Conservation (phyloP, 2,329 filamentous ascomycete species). For the Stenocarpella maydis region DNA sequence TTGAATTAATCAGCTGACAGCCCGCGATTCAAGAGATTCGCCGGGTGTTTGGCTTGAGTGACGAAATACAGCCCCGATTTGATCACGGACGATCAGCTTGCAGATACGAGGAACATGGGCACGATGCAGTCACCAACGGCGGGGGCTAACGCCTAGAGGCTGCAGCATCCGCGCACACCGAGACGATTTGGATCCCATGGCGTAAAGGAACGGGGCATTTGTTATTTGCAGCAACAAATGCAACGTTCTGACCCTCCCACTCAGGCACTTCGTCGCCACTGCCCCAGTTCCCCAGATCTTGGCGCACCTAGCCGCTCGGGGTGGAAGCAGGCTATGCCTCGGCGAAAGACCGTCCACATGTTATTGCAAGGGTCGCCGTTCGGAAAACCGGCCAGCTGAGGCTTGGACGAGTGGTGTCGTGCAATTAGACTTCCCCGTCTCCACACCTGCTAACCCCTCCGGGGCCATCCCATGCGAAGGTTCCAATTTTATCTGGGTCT, state of each 20-base stretch:
- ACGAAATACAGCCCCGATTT: constrained; percentile 3
- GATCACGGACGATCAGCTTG: not conserved
- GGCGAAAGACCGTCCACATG: constrained; percentile 21
- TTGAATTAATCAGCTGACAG: not conserved
- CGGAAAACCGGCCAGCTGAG: constrained; percentile 22
- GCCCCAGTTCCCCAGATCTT: constrained; percentile 26
- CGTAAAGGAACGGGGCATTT: constrained; percentile 4
- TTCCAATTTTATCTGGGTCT: constrained; percentile 22
- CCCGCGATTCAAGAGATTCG: not conserved
- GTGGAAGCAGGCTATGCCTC: constrained; percentile 23
- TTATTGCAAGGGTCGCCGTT: constrained; percentile 4
- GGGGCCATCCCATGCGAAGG: constrained; percentile 17
- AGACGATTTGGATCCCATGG: constrained; percentile 21
- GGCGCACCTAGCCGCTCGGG: constrained; percentile 7
- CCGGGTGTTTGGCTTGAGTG: constrained; percentile 6
- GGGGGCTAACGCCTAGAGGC: constrained; percentile 14
- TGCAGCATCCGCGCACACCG: constrained; percentile 6
- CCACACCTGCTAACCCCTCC: not conserved
- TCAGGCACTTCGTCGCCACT: not conserved
- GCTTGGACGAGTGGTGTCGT: constrained; percentile 18
- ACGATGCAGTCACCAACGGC: constrained; percentile 3
- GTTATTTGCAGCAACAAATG: constrained; percentile 14
- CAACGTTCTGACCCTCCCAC: constrained; percentile 4
- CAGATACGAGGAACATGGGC: constrained; percentile 6
- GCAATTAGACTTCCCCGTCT: constrained; percentile 24